Conservation (phyloP, 1,139 yeast genomes). For the Hyphopichia khmerensis region DNA sequence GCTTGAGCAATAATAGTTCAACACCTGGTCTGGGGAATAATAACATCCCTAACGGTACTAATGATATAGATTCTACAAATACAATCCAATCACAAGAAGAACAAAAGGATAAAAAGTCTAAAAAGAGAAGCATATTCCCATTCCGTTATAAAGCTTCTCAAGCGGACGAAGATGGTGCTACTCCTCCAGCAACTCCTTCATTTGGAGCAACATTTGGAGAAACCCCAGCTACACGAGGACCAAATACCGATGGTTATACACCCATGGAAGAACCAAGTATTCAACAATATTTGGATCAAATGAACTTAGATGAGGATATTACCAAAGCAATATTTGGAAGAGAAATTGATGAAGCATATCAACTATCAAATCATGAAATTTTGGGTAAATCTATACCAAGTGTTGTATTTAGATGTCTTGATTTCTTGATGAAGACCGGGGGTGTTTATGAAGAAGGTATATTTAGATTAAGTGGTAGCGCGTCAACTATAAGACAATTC, state of each 20-base stretch:
- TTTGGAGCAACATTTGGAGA: not conserved
- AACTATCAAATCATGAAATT: conserved; percentile 46
- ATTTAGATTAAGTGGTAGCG: conserved; percentile 88
- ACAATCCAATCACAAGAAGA: conserved; percentile 7
- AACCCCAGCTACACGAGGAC: conserved; percentile 1
- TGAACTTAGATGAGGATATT: conserved; percentile 37
- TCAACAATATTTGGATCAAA: conserved; percentile 38
- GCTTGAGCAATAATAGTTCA: not conserved
- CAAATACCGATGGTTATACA: not conserved
- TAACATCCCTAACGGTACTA: not conserved
- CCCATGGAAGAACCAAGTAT: conserved; percentile 16
- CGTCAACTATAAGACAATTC: conserved; percentile 69
- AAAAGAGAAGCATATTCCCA: conserved; percentile 61
- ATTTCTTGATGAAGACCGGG: conserved; percentile 61
- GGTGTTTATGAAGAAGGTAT: conserved; percentile 89
- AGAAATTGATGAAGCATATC: conserved; percentile 53
- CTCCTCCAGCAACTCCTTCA: conserved; percentile 3
- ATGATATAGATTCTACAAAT: conserved; percentile 4
- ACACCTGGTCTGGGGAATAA: conserved; percentile 3
- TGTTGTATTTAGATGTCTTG: conserved; percentile 73
- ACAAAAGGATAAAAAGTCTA: conserved; percentile 30
- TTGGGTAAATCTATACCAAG: conserved; percentile 64
- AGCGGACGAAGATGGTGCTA: not conserved
- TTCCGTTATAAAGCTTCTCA: conserved; percentile 37
- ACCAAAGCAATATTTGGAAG: conserved; percentile 62